These are phyloP conservation scores for Cladosporium cucumerinum DNA, from an alignment of 2,329 filamentous ascomycete species.

Conservation along the genomic window DNA sequence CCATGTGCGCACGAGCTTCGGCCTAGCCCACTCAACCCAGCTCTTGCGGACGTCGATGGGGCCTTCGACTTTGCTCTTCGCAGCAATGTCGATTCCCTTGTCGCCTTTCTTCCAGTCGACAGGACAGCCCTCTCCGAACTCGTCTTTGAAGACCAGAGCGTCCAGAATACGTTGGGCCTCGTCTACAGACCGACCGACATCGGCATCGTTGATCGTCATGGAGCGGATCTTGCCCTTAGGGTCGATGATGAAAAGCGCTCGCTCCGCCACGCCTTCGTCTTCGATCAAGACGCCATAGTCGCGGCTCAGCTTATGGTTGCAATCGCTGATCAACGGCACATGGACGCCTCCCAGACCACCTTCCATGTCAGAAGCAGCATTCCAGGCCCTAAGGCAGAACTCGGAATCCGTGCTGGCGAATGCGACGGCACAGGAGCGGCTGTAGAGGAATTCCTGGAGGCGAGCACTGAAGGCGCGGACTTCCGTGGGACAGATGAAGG, in stretches of 20 bases:
- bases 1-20: slow-evolving; percentile 33
- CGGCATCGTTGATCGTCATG: slow-evolving; percentile 64
- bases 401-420: slow-evolving; percentile 62
- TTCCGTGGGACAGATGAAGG: slow-evolving; percentile 65
- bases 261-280: slow-evolving; percentile 60
- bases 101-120: slow-evolving; percentile 36
- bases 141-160: slow-evolving; percentile 47
- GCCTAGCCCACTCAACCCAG: slow-evolving; percentile 34
- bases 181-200: slow-evolving; percentile 62
- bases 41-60: slow-evolving; percentile 29
- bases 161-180: slow-evolving; percentile 59
- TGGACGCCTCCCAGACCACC: slow-evolving; percentile 61
- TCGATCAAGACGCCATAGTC: slow-evolving; percentile 64
- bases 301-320: slow-evolving; percentile 57
- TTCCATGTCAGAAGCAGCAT: slow-evolving; percentile 55
- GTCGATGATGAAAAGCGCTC: slow-evolving; percentile 65
- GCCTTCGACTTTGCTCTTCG: slow-evolving; percentile 26
- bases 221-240: slow-evolving; percentile 57
- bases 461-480: slow-evolving; percentile 64
- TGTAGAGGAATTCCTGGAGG: slow-evolving; percentile 54
- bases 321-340: slow-evolving; percentile 61
- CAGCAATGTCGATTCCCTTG: slow-evolving; percentile 28
- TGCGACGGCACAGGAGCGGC: slow-evolving; percentile 58
- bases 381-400: slow-evolving; percentile 58
- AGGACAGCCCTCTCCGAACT: slow-evolving; percentile 40